phyloP scores from a whole-genome alignment of 1,284 basidiomycete genomes.

The Rhodotorula sp. region DNA sequence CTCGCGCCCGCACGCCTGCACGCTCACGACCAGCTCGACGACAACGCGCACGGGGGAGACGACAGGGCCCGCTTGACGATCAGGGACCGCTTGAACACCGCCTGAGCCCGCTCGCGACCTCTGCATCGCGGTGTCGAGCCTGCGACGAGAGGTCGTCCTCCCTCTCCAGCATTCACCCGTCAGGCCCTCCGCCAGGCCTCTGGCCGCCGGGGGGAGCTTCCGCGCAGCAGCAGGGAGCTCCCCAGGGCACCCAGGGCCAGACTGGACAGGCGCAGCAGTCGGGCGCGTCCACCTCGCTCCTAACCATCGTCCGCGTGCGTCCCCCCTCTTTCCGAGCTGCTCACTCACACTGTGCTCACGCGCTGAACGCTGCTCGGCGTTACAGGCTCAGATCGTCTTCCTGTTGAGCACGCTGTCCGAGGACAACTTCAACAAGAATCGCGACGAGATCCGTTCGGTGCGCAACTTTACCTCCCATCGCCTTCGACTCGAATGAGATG shows the following conservation, averaged over 20 bases:
- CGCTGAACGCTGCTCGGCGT: neutral
- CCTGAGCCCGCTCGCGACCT: too few species aligned
- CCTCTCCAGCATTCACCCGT: neutral
- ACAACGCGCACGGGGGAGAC: too few species aligned
- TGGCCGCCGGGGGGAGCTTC: slow-evolving; percentile 8
- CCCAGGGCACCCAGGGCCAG: neutral
- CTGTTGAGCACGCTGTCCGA: slow-evolving; percentile 87
- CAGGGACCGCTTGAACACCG: too few species aligned
- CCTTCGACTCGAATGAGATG: neutral
- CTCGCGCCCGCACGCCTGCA: too few species aligned
- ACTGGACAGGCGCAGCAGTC: neutral
- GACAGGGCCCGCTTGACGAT: too few species aligned
- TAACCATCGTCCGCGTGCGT: slow-evolving; percentile 31
- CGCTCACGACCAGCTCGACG: too few species aligned
- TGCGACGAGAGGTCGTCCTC: too few species aligned
- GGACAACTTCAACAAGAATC: slow-evolving; percentile 88
- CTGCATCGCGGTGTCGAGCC: too few species aligned
- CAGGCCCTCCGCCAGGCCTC: slow-evolving; percentile 28
- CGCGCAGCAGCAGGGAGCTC: neutral
- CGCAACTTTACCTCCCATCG: slow-evolving; percentile 48
- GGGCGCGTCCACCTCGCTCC: slow-evolving; percentile 10
- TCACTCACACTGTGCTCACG: too few species aligned
- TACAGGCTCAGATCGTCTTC: slow-evolving; percentile 73
- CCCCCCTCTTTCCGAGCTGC: neutral
- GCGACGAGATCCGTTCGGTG: slow-evolving; percentile 85